Base-by-base conservation (phyloP, 75 land plant genomes). In the Sequoiadendron giganteum region DNA sequence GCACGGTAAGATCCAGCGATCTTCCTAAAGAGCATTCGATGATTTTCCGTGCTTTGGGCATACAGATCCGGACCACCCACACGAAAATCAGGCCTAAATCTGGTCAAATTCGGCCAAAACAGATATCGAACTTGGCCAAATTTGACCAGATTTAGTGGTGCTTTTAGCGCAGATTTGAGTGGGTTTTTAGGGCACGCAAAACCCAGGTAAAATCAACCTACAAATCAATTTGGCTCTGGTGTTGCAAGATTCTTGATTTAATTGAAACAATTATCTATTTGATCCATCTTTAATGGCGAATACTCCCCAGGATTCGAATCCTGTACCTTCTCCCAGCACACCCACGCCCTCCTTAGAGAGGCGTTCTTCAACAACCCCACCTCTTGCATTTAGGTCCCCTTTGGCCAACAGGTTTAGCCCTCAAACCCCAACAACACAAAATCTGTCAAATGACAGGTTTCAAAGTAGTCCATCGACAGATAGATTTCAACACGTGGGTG, bases 361-460 rank as follows among this genome's bases (percentile, higher is more conserved):
- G 30, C 45, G 45, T n/a, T 45, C 28, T 78, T 78, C 81, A 18
- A 36, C 16, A 40, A 65, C 28, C 34, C 42, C 65, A 47, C 58
- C 89, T 5, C 88, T 88, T 65, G 52, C 85, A 38, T 89, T 87
- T 80, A 49, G 90, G 19, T 85, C 90, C 5, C 89, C 92, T 13
- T 56, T 30, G 18, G 78, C 87, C 28, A 82, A 83, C 15, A 75
- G 88, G 48, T 89, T 86, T 61, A 73, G 86, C 15, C 90, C 89
- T 11, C 90, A 87, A 68, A 84, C 86, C 86, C 86, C 86, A 55
- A 34, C 65, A 85, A 10, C 86, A 1, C 55, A 82, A 82, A 47
- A 3, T 25, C 4, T 21, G 32, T 47, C 49, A 54, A 56, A 61
- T 45, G 86, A 85, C 84, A 82, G 34, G 28, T 32, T 36, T 85